Evolutionary conservation across 2,329 filamentous ascomycete genomes (phyloP).

Genomic region (Didymosphaeria variabile): DNA sequence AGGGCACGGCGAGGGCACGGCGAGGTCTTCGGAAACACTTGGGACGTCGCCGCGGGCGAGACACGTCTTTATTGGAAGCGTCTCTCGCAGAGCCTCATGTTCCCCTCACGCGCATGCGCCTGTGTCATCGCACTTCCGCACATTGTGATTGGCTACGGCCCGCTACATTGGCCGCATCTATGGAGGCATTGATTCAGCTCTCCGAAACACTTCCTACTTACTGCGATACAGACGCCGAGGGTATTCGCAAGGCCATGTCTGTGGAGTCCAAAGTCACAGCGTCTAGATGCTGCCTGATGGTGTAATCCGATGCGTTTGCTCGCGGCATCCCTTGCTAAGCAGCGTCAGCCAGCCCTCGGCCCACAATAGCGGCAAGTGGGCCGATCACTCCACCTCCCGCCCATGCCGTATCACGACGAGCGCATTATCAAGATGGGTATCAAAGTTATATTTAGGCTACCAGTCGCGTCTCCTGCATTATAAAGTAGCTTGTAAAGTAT

Average conservation of each 20-base stretch:
- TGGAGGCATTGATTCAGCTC: slow-evolving; percentile 14
- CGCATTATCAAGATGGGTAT: not conserved
- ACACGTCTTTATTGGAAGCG: not conserved
- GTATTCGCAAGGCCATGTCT: not conserved
- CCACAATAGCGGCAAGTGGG: slow-evolving; percentile 6
- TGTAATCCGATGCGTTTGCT: slow-evolving; percentile 9
- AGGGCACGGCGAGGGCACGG: too few relatives aligned
- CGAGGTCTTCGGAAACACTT: not conserved
- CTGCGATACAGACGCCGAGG: not conserved
- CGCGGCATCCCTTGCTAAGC: not conserved
- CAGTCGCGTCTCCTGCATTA: not conserved
- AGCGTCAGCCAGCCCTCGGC: slow-evolving; percentile 8
- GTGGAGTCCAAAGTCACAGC: not conserved
- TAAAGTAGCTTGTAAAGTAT: not conserved
- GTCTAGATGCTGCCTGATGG: slow-evolving; percentile 6
- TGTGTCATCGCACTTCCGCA: slow-evolving; percentile 25
- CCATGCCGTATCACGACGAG: not conserved
- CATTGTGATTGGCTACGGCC: slow-evolving; percentile 29
- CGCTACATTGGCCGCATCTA: slow-evolving; percentile 30
- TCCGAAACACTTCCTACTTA: not conserved
- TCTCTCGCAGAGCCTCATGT: slow-evolving; percentile 17
- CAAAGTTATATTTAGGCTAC: not conserved
- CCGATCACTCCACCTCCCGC: not conserved
- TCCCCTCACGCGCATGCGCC: slow-evolving; percentile 10
- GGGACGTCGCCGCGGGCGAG: not conserved